Evolutionary conservation across 306 rosid species (phyloP).

Genomic region (Cucurbita pepo): DNA sequence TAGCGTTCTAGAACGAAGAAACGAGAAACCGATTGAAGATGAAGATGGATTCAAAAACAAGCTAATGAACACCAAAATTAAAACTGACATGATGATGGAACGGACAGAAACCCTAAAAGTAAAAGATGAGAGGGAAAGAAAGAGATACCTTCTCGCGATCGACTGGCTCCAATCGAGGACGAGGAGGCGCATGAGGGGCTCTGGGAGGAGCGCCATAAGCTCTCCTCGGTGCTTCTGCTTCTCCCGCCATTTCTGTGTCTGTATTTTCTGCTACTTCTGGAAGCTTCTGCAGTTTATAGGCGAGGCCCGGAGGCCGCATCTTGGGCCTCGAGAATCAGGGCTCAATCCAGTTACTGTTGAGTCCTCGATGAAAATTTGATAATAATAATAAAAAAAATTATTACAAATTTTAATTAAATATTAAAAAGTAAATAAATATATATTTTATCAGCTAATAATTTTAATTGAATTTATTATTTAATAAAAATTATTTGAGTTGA

Average conservation of each 20-base stretch:
- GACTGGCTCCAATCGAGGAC: conserved; percentile 26
- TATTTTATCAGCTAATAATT: no score
- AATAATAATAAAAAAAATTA: no score
- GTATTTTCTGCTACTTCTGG: background rate
- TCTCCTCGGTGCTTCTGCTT: background rate
- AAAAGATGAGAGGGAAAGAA: background rate
- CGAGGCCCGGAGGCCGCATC: background rate
- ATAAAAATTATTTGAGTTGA: no score
- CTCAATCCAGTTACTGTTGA: background rate
- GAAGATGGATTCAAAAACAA: background rate
- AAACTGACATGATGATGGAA: background rate
- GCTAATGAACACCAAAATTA: background rate
- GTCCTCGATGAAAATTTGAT: no score
- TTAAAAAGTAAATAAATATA: no score
- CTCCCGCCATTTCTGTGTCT: conserved; percentile 8
- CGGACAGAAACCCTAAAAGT: background rate
- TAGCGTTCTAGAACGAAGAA: background rate
- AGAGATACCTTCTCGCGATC: conserved; percentile 30
- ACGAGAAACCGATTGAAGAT: background rate
- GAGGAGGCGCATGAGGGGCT: conserved; percentile 8
- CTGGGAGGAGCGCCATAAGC: conserved; percentile 1
- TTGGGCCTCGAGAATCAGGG: background rate
- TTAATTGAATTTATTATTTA: no score
- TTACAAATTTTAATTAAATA: no score
- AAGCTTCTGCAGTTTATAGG: background rate